A percentile compares a stretch with the other conserved stretches of the same genome.
Conservation (phyloP, 805 yeast species). For the Phaffomyces thermotolerans region DNA sequence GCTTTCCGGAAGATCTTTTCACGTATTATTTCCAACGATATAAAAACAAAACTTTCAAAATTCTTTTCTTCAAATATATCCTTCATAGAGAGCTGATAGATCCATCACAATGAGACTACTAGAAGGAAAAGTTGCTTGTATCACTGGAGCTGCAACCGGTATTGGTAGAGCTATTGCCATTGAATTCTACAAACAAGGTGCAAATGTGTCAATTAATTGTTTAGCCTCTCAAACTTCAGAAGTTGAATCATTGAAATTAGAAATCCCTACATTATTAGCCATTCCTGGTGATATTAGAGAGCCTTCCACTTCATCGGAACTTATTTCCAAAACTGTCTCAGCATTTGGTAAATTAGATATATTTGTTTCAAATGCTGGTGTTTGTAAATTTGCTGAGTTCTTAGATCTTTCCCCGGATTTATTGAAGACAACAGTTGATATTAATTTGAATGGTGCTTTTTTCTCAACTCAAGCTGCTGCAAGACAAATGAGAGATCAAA, state of each 20-base stretch:
- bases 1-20: neutral
- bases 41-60: neutral
- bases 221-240: slow-evolving; percentile 15
- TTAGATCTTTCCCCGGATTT: slow-evolving; percentile 33
- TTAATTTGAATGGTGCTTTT: slow-evolving; percentile 38
- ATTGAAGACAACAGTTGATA: slow-evolving; percentile 28
- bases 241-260: slow-evolving; percentile 13
- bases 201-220: slow-evolving; percentile 33
- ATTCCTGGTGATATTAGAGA: slow-evolving; percentile 38
- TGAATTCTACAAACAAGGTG: slow-evolving; percentile 36
- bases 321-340: slow-evolving; percentile 28
- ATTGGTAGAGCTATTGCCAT: slow-evolving; percentile 39
- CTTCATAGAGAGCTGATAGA: too few relatives aligned
- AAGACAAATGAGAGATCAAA: slow-evolving; percentile 36
- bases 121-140: slow-evolving; percentile 30
- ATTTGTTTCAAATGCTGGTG: slow-evolving; percentile 41
- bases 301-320: slow-evolving; percentile 29
- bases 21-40: neutral
- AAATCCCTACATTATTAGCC: slow-evolving; percentile 24
- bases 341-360: slow-evolving; percentile 34
- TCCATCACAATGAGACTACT: slow-evolving; percentile 13
- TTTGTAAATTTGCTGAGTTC: slow-evolving; percentile 36
- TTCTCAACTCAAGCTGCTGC: slow-evolving; percentile 43
- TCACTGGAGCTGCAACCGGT: slow-evolving; percentile 42
- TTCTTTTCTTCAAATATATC: neutral